These are phyloP conservation scores for Suhomyces taliae DNA, from an alignment of 1,139 yeast species.

Conservation along the genomic window DNA sequence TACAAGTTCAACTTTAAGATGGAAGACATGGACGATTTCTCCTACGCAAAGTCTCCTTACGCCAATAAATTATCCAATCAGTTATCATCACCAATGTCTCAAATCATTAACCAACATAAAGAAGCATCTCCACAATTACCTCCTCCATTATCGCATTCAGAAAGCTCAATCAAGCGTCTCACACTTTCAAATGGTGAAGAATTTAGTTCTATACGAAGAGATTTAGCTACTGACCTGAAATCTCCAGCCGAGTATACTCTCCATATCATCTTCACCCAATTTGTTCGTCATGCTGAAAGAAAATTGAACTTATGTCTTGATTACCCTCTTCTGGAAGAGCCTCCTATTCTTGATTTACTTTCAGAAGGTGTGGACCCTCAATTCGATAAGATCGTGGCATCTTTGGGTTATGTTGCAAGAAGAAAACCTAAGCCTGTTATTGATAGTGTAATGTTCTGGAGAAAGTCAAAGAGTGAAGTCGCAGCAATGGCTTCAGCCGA, in stretches of 20 bases:
- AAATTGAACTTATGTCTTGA: conserved; percentile 76
- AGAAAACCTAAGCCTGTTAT: conserved; percentile 93
- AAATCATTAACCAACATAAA: conserved; percentile 14
- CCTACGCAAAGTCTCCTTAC: neutral
- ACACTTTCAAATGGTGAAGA: conserved; percentile 36
- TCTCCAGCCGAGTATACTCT: conserved; percentile 92
- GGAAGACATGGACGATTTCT: neutral
- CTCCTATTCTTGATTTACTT: conserved; percentile 76
- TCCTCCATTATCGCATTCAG: conserved; percentile 26
- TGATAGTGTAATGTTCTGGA: conserved; percentile 98
- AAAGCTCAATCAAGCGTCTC: conserved; percentile 23
- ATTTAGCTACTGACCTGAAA: conserved; percentile 63
- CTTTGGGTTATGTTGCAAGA: conserved; percentile 88
- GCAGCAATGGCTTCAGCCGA: conserved; percentile 74
- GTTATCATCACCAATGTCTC: conserved; percentile 25
- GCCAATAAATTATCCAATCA: conserved; percentile 10
- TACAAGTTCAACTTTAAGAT: conserved; percentile 11
- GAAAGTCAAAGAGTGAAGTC: conserved; percentile 84
- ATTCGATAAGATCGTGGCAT: conserved; percentile 81
- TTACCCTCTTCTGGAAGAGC: conserved; percentile 68
- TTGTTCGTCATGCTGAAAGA: conserved; percentile 89
- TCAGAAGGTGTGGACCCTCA: conserved; percentile 85
- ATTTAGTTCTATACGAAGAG: conserved; percentile 37
- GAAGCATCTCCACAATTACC: conserved; percentile 36
- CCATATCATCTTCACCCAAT: conserved; percentile 91